phyloP scores from a whole-genome alignment of 352 stramenopile genomes.

The Phytopythium mirpurense region DNA sequence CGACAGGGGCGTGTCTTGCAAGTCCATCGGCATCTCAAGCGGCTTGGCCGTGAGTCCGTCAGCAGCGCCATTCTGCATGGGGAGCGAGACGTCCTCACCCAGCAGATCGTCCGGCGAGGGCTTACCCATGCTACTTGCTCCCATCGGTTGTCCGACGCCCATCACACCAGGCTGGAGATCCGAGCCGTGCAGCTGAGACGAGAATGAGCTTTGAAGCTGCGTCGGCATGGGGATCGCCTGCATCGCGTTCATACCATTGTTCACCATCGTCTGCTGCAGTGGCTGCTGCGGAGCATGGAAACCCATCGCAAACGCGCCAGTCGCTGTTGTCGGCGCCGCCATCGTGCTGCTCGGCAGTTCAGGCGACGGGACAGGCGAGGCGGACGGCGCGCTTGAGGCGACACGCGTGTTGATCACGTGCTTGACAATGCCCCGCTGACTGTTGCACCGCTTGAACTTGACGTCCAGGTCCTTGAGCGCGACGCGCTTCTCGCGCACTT shows the following conservation, averaged over 20 bases:
- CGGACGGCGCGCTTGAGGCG: not conserved
- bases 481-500: slow-evolving; percentile 66
- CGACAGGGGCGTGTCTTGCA: slow-evolving; percentile 31
- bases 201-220: slow-evolving; percentile 14
- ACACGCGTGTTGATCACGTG: slow-evolving; percentile 58
- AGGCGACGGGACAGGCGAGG: not conserved
- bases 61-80: slow-evolving; percentile 16
- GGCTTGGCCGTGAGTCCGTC: slow-evolving; percentile 29
- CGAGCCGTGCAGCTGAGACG: slow-evolving; percentile 19
- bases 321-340: not conserved
- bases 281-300: not conserved
- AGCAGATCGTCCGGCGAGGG: slow-evolving; percentile 50
- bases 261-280: slow-evolving; percentile 5
- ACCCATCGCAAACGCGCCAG: not conserved
- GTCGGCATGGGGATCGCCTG: slow-evolving; percentile 44
- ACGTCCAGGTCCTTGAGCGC: slow-evolving; percentile 73
- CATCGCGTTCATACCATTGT: slow-evolving; percentile 15
- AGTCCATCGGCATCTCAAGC: slow-evolving; percentile 55
- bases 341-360: not conserved
- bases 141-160: not conserved
- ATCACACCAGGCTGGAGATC: not conserved
- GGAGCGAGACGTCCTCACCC: slow-evolving; percentile 33
- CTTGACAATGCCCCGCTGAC: slow-evolving; percentile 77
- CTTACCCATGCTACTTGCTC: slow-evolving; percentile 14
- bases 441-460: slow-evolving; percentile 77